A percentile compares a stretch with the other conserved stretches of the same genome.
Conservation (phyloP, 2,329 filamentous ascomycete species). For the Thermochaetoides dissita region DNA sequence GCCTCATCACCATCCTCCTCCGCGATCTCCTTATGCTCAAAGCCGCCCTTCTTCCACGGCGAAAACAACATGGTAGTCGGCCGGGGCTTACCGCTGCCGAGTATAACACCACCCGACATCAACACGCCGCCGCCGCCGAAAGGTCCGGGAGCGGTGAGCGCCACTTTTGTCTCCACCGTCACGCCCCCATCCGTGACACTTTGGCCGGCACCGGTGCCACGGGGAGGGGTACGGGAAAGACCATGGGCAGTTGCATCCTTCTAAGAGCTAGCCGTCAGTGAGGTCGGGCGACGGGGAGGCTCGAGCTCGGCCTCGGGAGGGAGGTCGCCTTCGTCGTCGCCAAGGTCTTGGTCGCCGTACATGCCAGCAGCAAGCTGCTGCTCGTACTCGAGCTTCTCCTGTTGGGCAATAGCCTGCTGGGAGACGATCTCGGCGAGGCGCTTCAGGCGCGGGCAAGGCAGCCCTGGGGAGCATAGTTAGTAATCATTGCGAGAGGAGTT, state of each 20-base stretch:
- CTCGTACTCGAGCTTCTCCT: constrained; percentile 62
- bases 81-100: no score
- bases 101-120: background rate
- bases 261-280: constrained; percentile 18
- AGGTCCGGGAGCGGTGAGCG: no score
- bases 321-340: constrained; percentile 25
- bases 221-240: no score
- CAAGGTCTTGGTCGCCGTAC: constrained; percentile 18
- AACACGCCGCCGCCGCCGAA: background rate
- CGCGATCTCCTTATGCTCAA: no score
- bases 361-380: constrained; percentile 25
- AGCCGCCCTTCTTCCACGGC: no score
- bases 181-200: no score
- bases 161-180: no score
- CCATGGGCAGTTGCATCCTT: constrained; percentile 24
- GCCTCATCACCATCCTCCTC: no score
- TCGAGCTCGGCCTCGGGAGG: constrained; percentile 8
- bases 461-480: constrained; percentile 45
- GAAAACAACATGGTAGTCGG: no score
- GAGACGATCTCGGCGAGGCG: constrained; percentile 96
- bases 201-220: no score
- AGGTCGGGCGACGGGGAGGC: no score
- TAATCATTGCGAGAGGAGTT: background rate
- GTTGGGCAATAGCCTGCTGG: constrained; percentile 87
- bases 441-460: constrained; percentile 90